Base-by-base conservation (phyloP, 371 early-diverging fungal genomes). In the Mucor mucedo region DNA sequence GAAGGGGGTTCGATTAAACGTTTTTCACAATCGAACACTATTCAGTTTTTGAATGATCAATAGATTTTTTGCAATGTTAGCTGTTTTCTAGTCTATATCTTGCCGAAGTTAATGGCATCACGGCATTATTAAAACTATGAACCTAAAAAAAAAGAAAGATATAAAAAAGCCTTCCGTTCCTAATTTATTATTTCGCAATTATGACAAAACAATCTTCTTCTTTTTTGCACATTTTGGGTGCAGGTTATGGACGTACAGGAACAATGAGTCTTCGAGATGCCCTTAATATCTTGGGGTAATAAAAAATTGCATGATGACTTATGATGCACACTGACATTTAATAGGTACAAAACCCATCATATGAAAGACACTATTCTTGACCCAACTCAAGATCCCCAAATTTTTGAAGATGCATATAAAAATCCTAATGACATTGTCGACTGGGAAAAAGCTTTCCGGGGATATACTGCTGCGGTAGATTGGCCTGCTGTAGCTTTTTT, bases 381-480 rank as follows among this genome's bases (percentile, higher is more conserved):
- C 29, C 45, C 61, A 41, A 58, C 45, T 1, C 62, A 64, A 50
- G 40, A 45, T 1, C 35, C 62, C 8, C 52, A 71, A 33, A 49
- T 64, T 0, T 68, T 71, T 39, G 52, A 62, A 32, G 52, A 62
- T 11, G 72, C 68, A 8, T 62, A 62, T 42, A 50, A 62, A 4
- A 33, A 62, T 40, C 58, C 58, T 9, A 44, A 64, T 14, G 33
- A 32, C 32, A 39, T 33, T 13, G 72, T 65, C 3, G 56, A 68
- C 33, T 71, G 72, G 72, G 52, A 47, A 4, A 35, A 52, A 4
- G 60, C 62, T 21, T 71, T 62, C 33, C 50, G 63, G 28, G 69
- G 67, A 4, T 75, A 69, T 40, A 45, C 58, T 55, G 75, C 75
- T 7, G 69, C 75, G 13, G 64, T 75, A 6, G 75, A 71, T 27